Evolutionary conservation across 2,329 filamentous ascomycete species (phyloP), one percentile per base, ranked within the genome.

Genomic region (Samsoniella hepiali): DNA sequence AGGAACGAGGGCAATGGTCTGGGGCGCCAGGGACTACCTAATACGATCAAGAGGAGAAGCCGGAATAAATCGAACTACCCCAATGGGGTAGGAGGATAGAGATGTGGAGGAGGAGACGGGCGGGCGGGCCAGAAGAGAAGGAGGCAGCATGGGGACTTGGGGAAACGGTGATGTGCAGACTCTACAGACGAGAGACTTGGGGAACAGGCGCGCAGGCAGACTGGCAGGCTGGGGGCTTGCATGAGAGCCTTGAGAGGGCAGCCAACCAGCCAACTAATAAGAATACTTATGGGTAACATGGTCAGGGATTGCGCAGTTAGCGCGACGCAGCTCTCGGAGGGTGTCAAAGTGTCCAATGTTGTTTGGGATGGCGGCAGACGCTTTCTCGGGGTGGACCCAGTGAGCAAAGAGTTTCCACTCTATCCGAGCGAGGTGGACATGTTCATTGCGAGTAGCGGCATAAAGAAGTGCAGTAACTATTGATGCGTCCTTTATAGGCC

Each of bases 81-180:
- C 11, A 61, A 61, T 61, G 50, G 49, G 47, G 58, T 55, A 61
- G 58, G 58, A 61, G 58, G 38, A 54, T 55, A 54, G 29, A 8
- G 49, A 47, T 45, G 58, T 61, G 58, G 58, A 61, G 58, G 58
- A 53, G 49, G 50, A 54, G 40, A 54, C 31, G 27, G 10, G 58
- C 8, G 56, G 22, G 13, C 56, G 56, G 40, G 27, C 38, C 45
- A n/a, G 22, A 22, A 57, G 38, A 8, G 29, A 17, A 49, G 32
- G 44, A 38, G 31, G 29, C n/a, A 5, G 22, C 36, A 36, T 17
- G 57, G 38, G 31, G n/a, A 40, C 27, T 44, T 51, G 45, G 57
- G 32, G 57, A 59, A 38, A 11, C 11, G 17, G 31, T 51, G 17
- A 17, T 29, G 8, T 51, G 31, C 8, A 17, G 29, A 22, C 53